A percentile compares a stretch with the other conserved stretches of the same genome.
These are phyloP conservation scores for Penicillium sp. DNA, from an alignment of 2,329 filamentous ascomycete species.

Conservation along the genomic window DNA sequence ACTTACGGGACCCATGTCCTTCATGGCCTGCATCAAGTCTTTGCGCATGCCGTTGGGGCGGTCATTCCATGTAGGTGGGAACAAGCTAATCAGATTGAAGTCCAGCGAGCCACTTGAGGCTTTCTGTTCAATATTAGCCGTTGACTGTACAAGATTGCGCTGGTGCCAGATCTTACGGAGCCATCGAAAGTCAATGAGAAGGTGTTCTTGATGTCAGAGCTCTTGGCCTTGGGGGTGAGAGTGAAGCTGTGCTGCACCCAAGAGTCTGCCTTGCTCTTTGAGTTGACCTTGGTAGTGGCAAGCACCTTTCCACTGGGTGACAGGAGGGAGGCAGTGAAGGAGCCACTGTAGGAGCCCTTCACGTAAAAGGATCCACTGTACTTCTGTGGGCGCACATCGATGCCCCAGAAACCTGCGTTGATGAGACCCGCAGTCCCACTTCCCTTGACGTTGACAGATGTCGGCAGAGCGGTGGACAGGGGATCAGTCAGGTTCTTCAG, in stretches of 20 bases:
- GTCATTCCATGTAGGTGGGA: slow-evolving; percentile 57
- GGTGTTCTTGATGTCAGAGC: slow-evolving; percentile 50
- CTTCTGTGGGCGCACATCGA: slow-evolving; percentile 50
- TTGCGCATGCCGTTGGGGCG: slow-evolving; percentile 53
- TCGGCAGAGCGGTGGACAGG: slow-evolving; percentile 48
- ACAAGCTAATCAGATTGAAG: slow-evolving; percentile 56
- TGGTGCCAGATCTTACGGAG: slow-evolving; percentile 21
- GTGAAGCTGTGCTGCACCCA: slow-evolving; percentile 46
- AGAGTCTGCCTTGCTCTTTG: slow-evolving; percentile 39
- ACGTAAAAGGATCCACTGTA: slow-evolving; percentile 56
- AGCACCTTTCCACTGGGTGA: slow-evolving; percentile 42
- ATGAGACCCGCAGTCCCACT: slow-evolving; percentile 48
- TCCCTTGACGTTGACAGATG: slow-evolving; percentile 45
- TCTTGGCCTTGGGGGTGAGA: slow-evolving; percentile 17
- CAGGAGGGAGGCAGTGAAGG: slow-evolving; percentile 40
- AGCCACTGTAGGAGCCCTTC: slow-evolving; percentile 37
- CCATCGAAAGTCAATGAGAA: slow-evolving; percentile 54
- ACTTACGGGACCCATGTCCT: slow-evolving; percentile 26
- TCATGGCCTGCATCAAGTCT: slow-evolving; percentile 50
- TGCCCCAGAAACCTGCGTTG: slow-evolving; percentile 56
- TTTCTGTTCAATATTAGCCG: slow-evolving; percentile 22
- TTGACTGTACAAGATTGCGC: accelerated
- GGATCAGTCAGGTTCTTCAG: slow-evolving; percentile 44
- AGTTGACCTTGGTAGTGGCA: slow-evolving; percentile 30
- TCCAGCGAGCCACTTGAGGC: slow-evolving; percentile 45